Evolutionary conservation across 352 stramenopile species (phyloP).

Genomic region (Globisporangium mamillatum): DNA sequence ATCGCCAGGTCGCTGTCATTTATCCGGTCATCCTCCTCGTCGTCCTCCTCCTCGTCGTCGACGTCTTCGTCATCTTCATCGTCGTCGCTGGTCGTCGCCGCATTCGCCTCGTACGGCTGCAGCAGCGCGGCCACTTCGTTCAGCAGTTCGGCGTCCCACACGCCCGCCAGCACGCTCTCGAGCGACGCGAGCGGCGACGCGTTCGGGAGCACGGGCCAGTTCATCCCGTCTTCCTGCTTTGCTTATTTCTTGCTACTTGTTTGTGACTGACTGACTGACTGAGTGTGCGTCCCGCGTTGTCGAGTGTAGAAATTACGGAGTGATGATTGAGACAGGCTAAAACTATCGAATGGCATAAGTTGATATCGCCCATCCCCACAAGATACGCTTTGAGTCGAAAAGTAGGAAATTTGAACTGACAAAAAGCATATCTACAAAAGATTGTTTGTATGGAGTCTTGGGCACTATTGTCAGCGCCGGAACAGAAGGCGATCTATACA

Average conservation of each 20-base stretch:
- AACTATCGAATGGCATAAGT: not conserved
- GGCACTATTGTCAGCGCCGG: too few species aligned
- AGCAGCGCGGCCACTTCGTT: conserved; percentile 13
- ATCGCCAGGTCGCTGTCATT: conserved; percentile 15
- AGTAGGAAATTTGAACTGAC: not conserved
- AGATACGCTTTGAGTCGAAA: not conserved
- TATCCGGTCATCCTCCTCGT: conserved; percentile 7
- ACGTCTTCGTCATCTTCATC: conserved; percentile 1
- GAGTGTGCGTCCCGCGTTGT: too few species aligned
- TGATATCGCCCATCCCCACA: not conserved
- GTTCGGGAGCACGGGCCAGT: not conserved
- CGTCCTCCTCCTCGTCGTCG: conserved; percentile 1
- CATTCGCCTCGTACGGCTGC: not conserved
- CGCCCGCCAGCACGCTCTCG: not conserved
- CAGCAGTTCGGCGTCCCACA: conserved; percentile 16
- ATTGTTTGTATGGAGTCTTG: too few species aligned
- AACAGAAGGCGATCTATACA: too few species aligned
- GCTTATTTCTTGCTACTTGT: too few species aligned
- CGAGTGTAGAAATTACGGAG: not conserved
- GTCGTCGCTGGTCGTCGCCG: not conserved
- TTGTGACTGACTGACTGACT: not conserved
- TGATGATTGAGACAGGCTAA: not conserved
- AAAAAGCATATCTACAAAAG: not conserved
- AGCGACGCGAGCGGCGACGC: conserved; percentile 7
- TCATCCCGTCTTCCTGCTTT: not conserved